Evolutionary conservation across 352 stramenopile genomes (phyloP), one percentile per base, ranked within the genome.

Genomic region (Globisporangium polare): DNA sequence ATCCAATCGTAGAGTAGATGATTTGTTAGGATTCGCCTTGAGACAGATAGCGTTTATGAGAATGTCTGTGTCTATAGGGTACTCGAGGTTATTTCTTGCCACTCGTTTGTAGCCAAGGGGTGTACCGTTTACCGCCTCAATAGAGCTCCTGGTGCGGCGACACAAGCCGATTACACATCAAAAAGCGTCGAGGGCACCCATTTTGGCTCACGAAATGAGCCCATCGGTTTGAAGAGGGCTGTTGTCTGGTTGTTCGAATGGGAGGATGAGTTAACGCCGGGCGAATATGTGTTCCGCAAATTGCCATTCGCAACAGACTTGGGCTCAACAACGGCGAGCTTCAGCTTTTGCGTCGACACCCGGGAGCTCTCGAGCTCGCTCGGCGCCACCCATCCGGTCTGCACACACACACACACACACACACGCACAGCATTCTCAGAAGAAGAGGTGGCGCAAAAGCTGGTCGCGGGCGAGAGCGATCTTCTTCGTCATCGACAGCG

Each of bases 191-290:
- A 45, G 39, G 39, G 37, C 37, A 43, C 33, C 33, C 33, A 39
- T 39, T 39, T 39, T 39, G 33, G 33, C 33, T 39, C 33, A 39
- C 33, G 15, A 53, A 53, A n/a, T n/a, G 15, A 12, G 5, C 10
- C 7, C 2, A 52, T 33, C 26, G 8, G 3, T 52, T 33, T 60
- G 1, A 7, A 52, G 26, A 42, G 41, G 37, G 3, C 9, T 42
- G 53, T 52, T 29, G 53, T 60, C 24, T 2, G 5, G 26, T 60
- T 52, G 53, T 52, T 52, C 13, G 5, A 15, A 3, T 12, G 49
- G 39, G 53, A 60, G 26, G 53, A 60, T 53, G 54, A 60, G 54
- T 60, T 60, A 60, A 60, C 54, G 53, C n/a, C 29, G 24, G 33
- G 33, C 41, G 53, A 58, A 58, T 58, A n/a, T n/a, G n/a, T n/a